Conservation (phyloP, 1,284 basidiomycete genomes). For the Clitocybe nebularis region DNA sequence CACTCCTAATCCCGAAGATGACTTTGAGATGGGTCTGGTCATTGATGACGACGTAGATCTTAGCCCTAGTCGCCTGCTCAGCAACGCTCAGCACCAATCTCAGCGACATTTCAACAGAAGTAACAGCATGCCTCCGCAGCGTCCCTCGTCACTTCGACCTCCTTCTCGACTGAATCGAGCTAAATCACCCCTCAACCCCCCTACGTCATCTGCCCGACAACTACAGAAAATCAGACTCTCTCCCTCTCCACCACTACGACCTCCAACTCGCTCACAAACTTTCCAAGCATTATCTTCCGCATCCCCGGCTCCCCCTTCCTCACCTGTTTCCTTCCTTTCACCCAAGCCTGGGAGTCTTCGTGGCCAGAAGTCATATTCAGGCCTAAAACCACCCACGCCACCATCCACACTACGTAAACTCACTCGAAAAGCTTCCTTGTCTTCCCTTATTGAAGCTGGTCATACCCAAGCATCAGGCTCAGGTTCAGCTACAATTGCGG, state of each 20-base stretch:
- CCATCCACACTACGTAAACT: conserved; percentile 55
- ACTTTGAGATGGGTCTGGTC: conserved; percentile 77
- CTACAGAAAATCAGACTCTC: conserved; percentile 63
- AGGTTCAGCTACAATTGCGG: conserved; percentile 32
- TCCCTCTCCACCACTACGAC: conserved; percentile 56
- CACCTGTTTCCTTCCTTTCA: conserved; percentile 50
- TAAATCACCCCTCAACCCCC: conserved; percentile 66
- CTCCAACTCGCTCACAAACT: conserved; percentile 50
- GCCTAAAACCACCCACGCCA: conserved; percentile 67
- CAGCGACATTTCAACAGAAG: conserved; percentile 45
- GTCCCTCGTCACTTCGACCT: conserved; percentile 45
- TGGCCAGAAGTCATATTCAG: conserved; percentile 76
- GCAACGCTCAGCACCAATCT: conserved; percentile 46
- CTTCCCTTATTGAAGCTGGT: conserved; percentile 62
- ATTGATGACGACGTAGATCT: conserved; percentile 78
- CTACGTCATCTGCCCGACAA: conserved; percentile 59
- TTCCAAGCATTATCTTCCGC: conserved; percentile 54
- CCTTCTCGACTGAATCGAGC: conserved; percentile 60
- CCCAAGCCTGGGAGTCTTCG: conserved; percentile 69
- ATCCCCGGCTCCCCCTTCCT: conserved; percentile 40
- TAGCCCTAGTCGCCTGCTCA: conserved; percentile 66
- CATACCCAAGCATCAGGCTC: conserved; percentile 55
- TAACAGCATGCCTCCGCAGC: conserved; percentile 55
- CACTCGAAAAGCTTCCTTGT: conserved; percentile 71
- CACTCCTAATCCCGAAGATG: conserved; percentile 67